Evolutionary conservation across 108 stramenopile genomes (phyloP).

Genomic region (Fistulifera solaris): DNA sequence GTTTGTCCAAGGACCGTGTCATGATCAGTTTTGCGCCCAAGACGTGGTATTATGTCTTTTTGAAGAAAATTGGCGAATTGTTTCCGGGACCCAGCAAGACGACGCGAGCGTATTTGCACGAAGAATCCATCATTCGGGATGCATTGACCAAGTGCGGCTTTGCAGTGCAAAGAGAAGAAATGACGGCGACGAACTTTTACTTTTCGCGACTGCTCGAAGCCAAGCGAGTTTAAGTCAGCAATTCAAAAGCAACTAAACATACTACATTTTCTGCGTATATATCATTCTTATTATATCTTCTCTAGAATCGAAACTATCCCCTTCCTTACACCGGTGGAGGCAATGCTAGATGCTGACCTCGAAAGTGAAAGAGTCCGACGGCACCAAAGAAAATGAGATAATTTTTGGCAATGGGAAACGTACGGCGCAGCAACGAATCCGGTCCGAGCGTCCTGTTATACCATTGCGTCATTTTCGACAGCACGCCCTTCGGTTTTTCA

Average conservation of each 20-base stretch:
- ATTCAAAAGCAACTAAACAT: too few species aligned
- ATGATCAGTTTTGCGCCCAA: conserved; percentile 94
- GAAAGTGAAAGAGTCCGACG: conserved; percentile 53
- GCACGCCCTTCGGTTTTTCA: conserved; percentile 15
- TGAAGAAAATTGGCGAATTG: conserved; percentile 94
- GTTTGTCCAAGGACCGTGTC: conserved; percentile 73
- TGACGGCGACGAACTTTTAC: conserved; percentile 96
- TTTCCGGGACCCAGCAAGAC: conserved; percentile 96
- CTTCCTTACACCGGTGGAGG: conserved; percentile 66
- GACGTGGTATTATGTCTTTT: conserved; percentile 86
- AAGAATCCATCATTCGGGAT: conserved; percentile 76
- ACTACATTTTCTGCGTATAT: too few species aligned
- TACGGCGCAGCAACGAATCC: conserved; percentile 45
- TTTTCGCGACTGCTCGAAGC: conserved; percentile 94
- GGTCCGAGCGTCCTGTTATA: conserved; percentile 60
- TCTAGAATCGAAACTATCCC: not conserved
- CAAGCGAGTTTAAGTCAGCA: conserved; percentile 34
- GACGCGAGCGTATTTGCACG: conserved; percentile 92
- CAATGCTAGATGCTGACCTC: conserved; percentile 64
- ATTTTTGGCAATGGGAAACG: conserved; percentile 58
- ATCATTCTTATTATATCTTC: too few species aligned
- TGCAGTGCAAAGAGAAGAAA: conserved; percentile 79
- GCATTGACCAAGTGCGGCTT: conserved; percentile 83
- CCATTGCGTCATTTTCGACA: conserved; percentile 30
- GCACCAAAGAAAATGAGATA: conserved; percentile 70